Conservation (phyloP, 1,139 yeast species). For the Candida sanyaensis region DNA sequence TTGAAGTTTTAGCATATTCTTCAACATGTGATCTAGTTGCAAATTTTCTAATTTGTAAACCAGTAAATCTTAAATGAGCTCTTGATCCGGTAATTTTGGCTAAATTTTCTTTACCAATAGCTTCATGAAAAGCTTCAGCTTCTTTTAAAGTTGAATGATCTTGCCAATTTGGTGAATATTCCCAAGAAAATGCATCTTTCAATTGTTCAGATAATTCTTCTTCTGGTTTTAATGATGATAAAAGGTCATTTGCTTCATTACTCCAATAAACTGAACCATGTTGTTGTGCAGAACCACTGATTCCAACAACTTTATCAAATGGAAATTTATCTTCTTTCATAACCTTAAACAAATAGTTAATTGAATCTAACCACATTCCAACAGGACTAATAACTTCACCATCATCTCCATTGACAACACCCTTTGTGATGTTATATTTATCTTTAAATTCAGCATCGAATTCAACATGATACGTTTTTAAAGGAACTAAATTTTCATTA, state of each 20-base stretch:
- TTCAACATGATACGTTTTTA: slow-evolving; percentile 63
- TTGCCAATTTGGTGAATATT: slow-evolving; percentile 89
- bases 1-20: slow-evolving; percentile 55
- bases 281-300: slow-evolving; percentile 90
- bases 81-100: slow-evolving; percentile 79
- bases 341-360: slow-evolving; percentile 59
- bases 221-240: slow-evolving; percentile 29
- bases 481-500: slow-evolving; percentile 51
- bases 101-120: slow-evolving; percentile 59
- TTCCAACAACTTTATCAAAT: slow-evolving; percentile 60
- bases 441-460: slow-evolving; percentile 65
- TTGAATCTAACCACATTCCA: slow-evolving; percentile 84
- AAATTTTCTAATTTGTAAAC: slow-evolving; percentile 81
- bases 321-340: slow-evolving; percentile 59
- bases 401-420: slow-evolving; percentile 56
- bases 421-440: slow-evolving; percentile 63
- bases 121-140: slow-evolving; percentile 59
- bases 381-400: slow-evolving; percentile 80
- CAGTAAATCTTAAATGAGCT: slow-evolving; percentile 90
- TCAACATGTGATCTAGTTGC: slow-evolving; percentile 52
- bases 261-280: slow-evolving; percentile 92
- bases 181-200: slow-evolving; percentile 55
- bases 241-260: slow-evolving; percentile 38
- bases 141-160: slow-evolving; percentile 85
- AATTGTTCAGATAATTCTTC: slow-evolving; percentile 48